phyloP scores from a whole-genome alignment of 768 basidiomycete species.

The Rhodosporidiobolus sp. region DNA sequence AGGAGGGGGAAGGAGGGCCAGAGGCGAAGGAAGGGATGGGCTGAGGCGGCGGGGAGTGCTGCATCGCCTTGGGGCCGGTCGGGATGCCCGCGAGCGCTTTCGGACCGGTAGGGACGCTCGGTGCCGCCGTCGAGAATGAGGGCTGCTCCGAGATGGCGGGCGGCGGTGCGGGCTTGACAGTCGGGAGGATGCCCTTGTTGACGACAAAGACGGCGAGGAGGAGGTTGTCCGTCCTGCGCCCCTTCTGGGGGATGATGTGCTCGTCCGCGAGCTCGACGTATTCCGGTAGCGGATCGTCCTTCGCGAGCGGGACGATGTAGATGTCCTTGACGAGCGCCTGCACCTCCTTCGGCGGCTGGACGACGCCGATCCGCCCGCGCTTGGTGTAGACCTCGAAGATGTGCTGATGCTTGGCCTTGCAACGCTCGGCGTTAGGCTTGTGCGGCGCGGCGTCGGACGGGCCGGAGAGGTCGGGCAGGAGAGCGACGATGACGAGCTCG shows the following conservation, averaged over 20 bases:
- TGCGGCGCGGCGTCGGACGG: slow-evolving; percentile 20
- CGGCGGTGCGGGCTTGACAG: slow-evolving; percentile 10
- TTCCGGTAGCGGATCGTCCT: slow-evolving; percentile 69
- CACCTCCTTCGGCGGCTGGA: slow-evolving; percentile 27
- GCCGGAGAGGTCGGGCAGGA: slow-evolving; percentile 62
- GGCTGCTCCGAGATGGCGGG: background rate
- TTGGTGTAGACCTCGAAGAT: slow-evolving; percentile 33
- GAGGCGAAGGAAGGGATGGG: background rate
- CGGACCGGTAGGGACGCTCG: background rate
- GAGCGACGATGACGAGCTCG: slow-evolving; percentile 74
- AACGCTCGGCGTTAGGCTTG: slow-evolving; percentile 28
- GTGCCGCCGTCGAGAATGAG: background rate
- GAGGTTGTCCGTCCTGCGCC: slow-evolving; percentile 59
- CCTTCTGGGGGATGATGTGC: slow-evolving; percentile 62
- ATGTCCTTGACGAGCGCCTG: slow-evolving; percentile 75
- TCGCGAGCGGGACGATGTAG: slow-evolving; percentile 74
- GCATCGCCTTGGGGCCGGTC: background rate
- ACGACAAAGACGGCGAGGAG: slow-evolving; percentile 83
- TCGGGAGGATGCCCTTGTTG: slow-evolving; percentile 56
- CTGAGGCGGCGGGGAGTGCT: background rate
- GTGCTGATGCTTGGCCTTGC: slow-evolving; percentile 34
- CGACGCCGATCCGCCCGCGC: slow-evolving; percentile 42
- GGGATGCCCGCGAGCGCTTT: background rate
- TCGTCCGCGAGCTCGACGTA: slow-evolving; percentile 79
- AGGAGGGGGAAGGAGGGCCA: background rate